Evolutionary conservation across 2,329 filamentous ascomycete species (phyloP), one percentile per base, ranked within the genome.

Genomic region (Sporothrix mexicana): DNA sequence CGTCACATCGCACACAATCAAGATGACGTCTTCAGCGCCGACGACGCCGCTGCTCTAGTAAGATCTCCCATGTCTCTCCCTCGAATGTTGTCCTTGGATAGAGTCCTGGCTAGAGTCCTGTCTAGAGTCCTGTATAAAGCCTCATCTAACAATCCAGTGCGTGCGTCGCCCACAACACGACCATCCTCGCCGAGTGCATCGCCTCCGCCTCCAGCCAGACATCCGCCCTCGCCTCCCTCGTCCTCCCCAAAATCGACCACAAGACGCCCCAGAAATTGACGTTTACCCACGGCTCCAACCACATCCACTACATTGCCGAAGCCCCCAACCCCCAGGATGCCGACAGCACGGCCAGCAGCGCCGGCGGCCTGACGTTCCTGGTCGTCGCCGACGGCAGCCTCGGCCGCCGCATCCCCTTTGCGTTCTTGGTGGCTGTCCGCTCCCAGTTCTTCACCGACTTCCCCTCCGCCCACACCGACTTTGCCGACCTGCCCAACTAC

Each of bases 221-320:
- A 73, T 94, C 94, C 4, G 94, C 92, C 13, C 92, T 98, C 78
- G 94, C 95, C 77, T 96, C 94, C 61, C 87, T 98, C 78, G 94
- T 99, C 84, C 93, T 99, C 61, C 96, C 97, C 73, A 97, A 97
- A 82, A 97, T 99, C 85, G 87, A 88, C 72, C 96, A 99, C 84
- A 84, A 86, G 76, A 85, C 87, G 43, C 87, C 94, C 0, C 91
- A 97, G 80, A 98, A 98, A 83, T 89, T 97, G 76, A 98, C 95
- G 71, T 98, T 97, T 85, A 97, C 94, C 55, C 94, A 98, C 82
- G 93, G 94, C 83, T 86, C 91, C 74, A 91, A 97, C 82, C 94
- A 96, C 86, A 96, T 98, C 82, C 95, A 99, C 87, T 98, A 97
- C 86, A 92, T 98, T 80, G 89, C 95, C 79, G 93, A 96, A 80